Evolutionary conservation across 768 basidiomycete species (phyloP), one percentile per base, ranked within the genome.

Genomic region (Boletus speciosus): DNA sequence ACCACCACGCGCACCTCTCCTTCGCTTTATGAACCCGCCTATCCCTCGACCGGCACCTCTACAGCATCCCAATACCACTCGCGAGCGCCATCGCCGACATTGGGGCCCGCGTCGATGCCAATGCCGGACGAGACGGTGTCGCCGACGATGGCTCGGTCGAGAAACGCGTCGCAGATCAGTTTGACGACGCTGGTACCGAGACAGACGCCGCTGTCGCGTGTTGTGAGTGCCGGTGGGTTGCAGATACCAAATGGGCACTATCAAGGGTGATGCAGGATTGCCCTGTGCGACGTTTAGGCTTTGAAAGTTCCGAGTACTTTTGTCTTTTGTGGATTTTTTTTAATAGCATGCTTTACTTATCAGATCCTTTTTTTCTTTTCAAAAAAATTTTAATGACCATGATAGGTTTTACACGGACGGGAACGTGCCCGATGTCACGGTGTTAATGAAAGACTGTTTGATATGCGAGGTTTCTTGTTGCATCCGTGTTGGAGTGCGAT

Each of bases 141-240:
- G 49, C 77, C 80, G 27, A 55, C 66, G 46, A 55, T 49, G 3
- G 73, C 81, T 46, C 80, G 87, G 15, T 89, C 87, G 59, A 75
- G 84, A 59, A 89, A 87, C 58, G 75, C 77, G 8, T 88, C 86
- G 5, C 80, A 83, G 67, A 78, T 83, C 66, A 88, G 79, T 64
- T 64, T 88, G 38, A 75, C 81, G 36, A 74, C 72, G n/a, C 65
- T 82, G 54, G 70, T 76, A 32, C 76, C 85, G 40, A 76, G 84
- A 48, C 74, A 72, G 49, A 59, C 55, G 46, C 65, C 74, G 8
- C 55, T 73, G 15, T 72, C 71, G 60, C 74, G 78, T 56, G 65
- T 70, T 16, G 66, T 51, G 42, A 75, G 73, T 32, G 38, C 21
- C 4, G 52, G 47, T 6, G 42, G 55, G 42, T 44, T 66, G 51